Conservation (phyloP, 2,329 filamentous ascomycete species). For the Immersiporthe knoxdaviesiana region DNA sequence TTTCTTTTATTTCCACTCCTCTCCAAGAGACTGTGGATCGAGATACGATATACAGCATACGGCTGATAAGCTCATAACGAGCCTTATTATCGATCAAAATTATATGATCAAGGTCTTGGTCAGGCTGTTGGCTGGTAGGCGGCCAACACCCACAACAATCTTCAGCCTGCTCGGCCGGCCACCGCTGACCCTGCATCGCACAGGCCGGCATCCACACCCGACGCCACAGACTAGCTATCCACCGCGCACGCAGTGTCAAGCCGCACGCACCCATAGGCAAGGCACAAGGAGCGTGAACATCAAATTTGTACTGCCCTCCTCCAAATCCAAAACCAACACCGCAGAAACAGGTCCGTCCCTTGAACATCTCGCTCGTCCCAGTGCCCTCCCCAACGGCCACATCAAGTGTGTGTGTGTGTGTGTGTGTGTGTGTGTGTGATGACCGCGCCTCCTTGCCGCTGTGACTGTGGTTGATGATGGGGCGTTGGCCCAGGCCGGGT, state of each 20-base stretch:
- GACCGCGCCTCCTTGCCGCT: not conserved
- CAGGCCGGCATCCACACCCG: not conserved
- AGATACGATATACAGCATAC: not conserved
- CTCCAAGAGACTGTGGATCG: not conserved
- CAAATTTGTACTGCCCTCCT: too few species aligned
- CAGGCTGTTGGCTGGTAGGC: not conserved
- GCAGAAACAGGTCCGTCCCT: too few species aligned
- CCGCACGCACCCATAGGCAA: not conserved
- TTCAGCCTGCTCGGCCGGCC: not conserved
- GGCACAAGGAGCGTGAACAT: not conserved
- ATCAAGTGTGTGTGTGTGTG: not conserved
- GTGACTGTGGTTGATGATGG: not conserved
- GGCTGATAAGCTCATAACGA: not conserved
- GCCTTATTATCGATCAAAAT: not conserved
- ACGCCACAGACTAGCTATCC: not conserved
- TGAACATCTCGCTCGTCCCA: not conserved
- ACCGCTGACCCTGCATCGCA: not conserved
- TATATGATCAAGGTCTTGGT: not conserved
- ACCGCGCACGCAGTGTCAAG: not conserved
- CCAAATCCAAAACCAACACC: too few species aligned
- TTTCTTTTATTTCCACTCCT: not conserved
- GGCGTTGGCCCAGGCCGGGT: not conserved
- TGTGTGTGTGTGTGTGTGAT: not conserved
- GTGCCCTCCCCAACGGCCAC: too few species aligned
- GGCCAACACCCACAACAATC: not conserved